Base-by-base conservation (phyloP, 208 protist genomes). In the Tritrichomonas musculus region DNA sequence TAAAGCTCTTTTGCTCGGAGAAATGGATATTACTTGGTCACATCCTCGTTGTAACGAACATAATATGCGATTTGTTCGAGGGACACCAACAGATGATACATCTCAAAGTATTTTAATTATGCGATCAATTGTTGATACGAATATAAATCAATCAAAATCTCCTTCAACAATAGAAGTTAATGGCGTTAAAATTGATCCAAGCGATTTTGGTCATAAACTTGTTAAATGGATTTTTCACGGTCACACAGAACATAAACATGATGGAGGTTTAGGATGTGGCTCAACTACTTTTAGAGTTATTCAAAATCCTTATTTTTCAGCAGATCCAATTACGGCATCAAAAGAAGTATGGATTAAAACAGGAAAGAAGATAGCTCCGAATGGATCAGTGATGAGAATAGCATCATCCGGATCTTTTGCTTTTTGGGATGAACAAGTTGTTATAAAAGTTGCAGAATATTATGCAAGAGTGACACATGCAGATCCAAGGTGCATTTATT, bases 11-110 rank as follows among this genome's bases (percentile, higher is more conserved):
- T n/a, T 84, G 0, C 22, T 11, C 13, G 4, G 14, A n/a, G 25
- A 11, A 13, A 3, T 53, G 22, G 73, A 84, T 84, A 84, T 84
- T 22, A 84, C 44, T n/a, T 84, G 73, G 73, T 47, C 73, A 53
- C 73, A 84, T 84, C 44, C 44, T 53, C 53, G 1, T 11, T 33
- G 25, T 8, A n/a, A 11, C 25, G 0, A 3, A n/a, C 13, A 53
- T n/a, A 53, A 5, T 53, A 0, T n/a, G 33, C 33, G 9, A 33
- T 84, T 53, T 53, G 25, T 53, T 49, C 11, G 13, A 49, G 73
- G 73, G 17, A 84, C 41, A 53, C 9, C 73, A 49, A 84, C 73
- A 53, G 73, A 84, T 84, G 73, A 84, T 53, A 84, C 73, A 53
- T 49, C 36, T 17, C 73, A 84, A 53, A 20, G 9, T 33, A n/a